Evolutionary conservation across 495 filamentous ascomycete genomes (phyloP).

Genomic region (Penicillium crystallinum): DNA sequence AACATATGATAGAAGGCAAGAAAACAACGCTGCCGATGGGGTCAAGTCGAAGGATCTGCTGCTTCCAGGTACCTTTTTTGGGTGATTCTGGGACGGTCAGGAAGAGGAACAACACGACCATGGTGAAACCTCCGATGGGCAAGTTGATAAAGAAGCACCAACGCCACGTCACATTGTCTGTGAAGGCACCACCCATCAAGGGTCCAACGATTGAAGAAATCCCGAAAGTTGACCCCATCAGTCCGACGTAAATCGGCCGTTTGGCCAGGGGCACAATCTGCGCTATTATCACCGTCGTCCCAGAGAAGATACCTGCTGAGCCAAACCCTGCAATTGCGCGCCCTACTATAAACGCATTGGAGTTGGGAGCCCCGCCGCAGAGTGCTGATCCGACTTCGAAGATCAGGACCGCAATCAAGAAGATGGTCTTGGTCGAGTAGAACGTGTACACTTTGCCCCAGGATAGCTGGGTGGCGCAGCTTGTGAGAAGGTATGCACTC

Average conservation of each 20-base stretch:
- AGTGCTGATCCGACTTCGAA: slow-evolving; percentile 64
- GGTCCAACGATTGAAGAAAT: slow-evolving; percentile 48
- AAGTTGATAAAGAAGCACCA: slow-evolving; percentile 66
- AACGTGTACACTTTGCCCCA: slow-evolving; percentile 62
- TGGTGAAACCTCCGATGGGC: slow-evolving; percentile 50
- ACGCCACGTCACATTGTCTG: slow-evolving; percentile 43
- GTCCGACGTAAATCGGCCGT: slow-evolving; percentile 48
- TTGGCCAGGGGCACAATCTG: slow-evolving; percentile 51
- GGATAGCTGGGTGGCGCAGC: slow-evolving; percentile 41
- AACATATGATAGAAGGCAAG: slow-evolving; percentile 45
- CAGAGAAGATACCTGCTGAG: slow-evolving; percentile 48
- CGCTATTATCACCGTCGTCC: slow-evolving; percentile 51
- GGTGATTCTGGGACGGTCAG: slow-evolving; percentile 29
- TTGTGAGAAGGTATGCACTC: slow-evolving; percentile 45
- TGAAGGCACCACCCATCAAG: slow-evolving; percentile 30
- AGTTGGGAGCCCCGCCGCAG: slow-evolving; percentile 67
- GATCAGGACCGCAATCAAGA: slow-evolving; percentile 51
- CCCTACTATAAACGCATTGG: slow-evolving; percentile 66
- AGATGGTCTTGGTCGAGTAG: slow-evolving; percentile 53
- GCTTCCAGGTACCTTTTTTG: slow-evolving; percentile 7
- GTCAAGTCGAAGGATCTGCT: slow-evolving; percentile 46
- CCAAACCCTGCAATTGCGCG: slow-evolving; percentile 46
- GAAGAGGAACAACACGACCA: slow-evolving; percentile 44
- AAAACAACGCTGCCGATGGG: slow-evolving; percentile 46
- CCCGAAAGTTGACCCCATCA: slow-evolving; percentile 47